phyloP scores from a whole-genome alignment of 768 basidiomycete species.

The Boletus tylopilopsis region DNA sequence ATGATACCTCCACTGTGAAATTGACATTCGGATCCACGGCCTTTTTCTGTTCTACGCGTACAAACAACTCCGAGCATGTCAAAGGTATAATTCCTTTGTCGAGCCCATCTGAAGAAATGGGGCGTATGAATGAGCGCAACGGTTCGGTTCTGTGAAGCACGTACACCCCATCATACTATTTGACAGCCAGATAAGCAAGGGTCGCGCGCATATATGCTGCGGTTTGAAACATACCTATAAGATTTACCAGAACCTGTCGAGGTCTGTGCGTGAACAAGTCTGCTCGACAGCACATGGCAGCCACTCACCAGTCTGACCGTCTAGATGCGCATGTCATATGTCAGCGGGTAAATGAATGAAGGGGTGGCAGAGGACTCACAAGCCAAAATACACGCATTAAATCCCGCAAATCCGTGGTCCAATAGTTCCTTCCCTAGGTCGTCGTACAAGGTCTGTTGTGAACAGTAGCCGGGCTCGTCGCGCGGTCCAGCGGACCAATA shows the following conservation, averaged over 20 bases:
- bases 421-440: slow-evolving; percentile 92
- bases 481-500: slow-evolving; percentile 94
- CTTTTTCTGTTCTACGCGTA: slow-evolving; percentile 67
- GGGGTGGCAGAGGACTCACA: slow-evolving; percentile 59
- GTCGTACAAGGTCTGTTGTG: slow-evolving; percentile 91
- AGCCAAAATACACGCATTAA: slow-evolving; percentile 98
- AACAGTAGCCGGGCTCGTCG: slow-evolving; percentile 88
- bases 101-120: slow-evolving; percentile 61
- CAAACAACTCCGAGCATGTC: slow-evolving; percentile 90
- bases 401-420: slow-evolving; percentile 93
- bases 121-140: slow-evolving; percentile 3
- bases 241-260: slow-evolving; percentile 82
- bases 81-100: slow-evolving; percentile 99
- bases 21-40: slow-evolving; percentile 61
- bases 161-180: slow-evolving; percentile 92
- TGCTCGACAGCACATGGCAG: slow-evolving; percentile 1
- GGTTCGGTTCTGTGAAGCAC: slow-evolving; percentile 32
- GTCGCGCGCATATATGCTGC: not conserved
- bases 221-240: slow-evolving; percentile 60
- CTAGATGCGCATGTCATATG: slow-evolving; percentile 23
- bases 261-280: slow-evolving; percentile 4
- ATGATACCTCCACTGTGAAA: slow-evolving; percentile 97
- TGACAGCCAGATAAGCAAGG: slow-evolving; percentile 6
- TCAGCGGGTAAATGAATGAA: not conserved
- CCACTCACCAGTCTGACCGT: slow-evolving; percentile 81